Evolutionary conservation across 202 grass and related monocot genomes (phyloP), one percentile per base, ranked within the genome.

Genomic region (Elaeis oleifera): DNA sequence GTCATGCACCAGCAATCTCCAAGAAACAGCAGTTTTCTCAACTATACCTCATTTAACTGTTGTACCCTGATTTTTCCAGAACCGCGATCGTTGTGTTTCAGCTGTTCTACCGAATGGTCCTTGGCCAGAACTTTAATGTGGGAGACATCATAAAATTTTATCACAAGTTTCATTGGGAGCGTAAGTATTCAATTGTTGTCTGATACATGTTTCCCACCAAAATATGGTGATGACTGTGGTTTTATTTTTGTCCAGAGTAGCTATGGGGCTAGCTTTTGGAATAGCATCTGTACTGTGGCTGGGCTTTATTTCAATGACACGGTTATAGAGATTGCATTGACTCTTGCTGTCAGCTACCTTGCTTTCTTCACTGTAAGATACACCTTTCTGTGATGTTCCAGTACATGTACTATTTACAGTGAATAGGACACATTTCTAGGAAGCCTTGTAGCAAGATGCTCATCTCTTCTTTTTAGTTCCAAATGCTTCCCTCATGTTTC

Each of bases 321-420:
- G 61, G 83, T 96, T 73, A 96, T 96, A 76, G 91, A 96, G 64
- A 96, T 96, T 75, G 9, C 87, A 16, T 79, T 91, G 58, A 96
- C 91, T 76, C 61, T 96, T 69, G 91, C 84, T 77, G 87, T 96
- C 78, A 96, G 91, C 80, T 96, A 96, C 74, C 78, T 96, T 77
- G 84, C 91, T 69, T 96, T 88, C 69, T 91, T 83, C 80, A 90
- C 87, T 61, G 91, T 96, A 88, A 94, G 89, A 79, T 69, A 72
- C 4, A 13, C 51, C 36, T 51, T 5, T 53, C 25, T 61, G 3
- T 1, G 39, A 78, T 56, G 51, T 16, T 29, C 49, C 31, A 48
- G 71, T 28, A 20, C 20, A 22, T 18, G 49, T 73, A 53, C 13
- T n/a, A 15, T 61, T 44, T 13, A 44, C 36, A 44, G 36, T 44